A percentile compares a stretch with the other conserved stretches of the same genome.
Evolutionary conservation across 345 rosid species (phyloP).

Genomic region (Lepidium sativum): DNA sequence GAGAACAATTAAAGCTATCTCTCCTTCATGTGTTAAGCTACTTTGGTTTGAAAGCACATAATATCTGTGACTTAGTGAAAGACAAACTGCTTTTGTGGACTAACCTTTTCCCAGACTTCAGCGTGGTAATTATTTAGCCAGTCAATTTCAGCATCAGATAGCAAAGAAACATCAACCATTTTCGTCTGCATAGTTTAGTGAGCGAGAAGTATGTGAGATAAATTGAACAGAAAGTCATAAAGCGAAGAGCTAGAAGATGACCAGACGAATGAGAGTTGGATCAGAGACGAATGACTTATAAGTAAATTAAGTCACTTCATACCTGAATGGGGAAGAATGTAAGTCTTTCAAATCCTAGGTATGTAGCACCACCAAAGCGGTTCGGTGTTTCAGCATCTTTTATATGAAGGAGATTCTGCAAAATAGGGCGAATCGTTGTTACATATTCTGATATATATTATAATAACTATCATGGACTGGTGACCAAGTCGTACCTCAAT

Average conservation of each 20-base stretch:
- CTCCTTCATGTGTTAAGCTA: neutral
- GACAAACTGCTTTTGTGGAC: neutral
- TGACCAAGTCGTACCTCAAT: constrained; percentile 59
- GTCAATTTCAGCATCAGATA: constrained; percentile 48
- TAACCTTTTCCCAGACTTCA: constrained; percentile 93
- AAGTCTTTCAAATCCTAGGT: constrained; percentile 83
- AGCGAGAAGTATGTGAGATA: constrained; percentile 1
- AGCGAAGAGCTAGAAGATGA: neutral
- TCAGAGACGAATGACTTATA: neutral
- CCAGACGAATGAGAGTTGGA: neutral
- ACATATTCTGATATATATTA: neutral
- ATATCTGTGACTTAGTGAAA: neutral
- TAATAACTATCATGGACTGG: neutral
- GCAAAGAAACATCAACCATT: constrained; percentile 57
- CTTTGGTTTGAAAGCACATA: neutral
- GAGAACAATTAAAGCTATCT: neutral
- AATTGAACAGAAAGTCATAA: neutral
- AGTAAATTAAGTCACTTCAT: neutral
- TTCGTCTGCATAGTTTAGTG: constrained; percentile 43
- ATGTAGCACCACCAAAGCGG: constrained; percentile 68
- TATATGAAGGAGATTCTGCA: constrained; percentile 79
- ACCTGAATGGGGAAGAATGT: constrained; percentile 94
- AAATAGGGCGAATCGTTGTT: neutral
- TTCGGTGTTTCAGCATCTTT: constrained; percentile 65
- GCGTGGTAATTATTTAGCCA: constrained; percentile 82